Base-by-base conservation (phyloP, 331 rosid genomes). In the Malus hybrid region DNA sequence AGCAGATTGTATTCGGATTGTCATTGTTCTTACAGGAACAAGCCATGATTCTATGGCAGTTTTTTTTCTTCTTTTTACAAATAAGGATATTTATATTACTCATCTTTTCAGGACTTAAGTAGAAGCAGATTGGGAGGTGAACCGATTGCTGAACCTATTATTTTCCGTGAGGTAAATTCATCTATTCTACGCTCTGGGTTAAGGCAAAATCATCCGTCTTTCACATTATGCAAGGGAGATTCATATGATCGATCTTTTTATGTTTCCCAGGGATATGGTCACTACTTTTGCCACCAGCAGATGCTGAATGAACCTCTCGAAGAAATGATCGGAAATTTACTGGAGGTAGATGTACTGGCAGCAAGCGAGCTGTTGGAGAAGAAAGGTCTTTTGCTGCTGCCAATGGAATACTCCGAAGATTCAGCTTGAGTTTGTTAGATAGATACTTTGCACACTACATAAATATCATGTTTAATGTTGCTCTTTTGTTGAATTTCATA, bases 311-410 rank as follows among this genome's bases (percentile, higher is more conserved):
- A 93, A 79, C 96, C 98, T 39, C 88, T 93, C 14, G 98, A 91
- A 77, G 98, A 93, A 91, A 88, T 93, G 90, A 71, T 90, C 72
- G 97, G 93, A 59, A 93, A 91, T 75, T 78, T 91, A 76, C 85
- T 91, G 65, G 98, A 88, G 86, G 88, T 74, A 75, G 73, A 93
- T 71, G 83, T 94, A 48, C 74, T 69, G 52, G 90, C 85, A 32
- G 93, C 94, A 8, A 81, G 75, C 57, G 85, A 85, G 85, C 89
- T 93, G 70, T 81, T 91, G 83, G 90, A 87, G 85, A 85, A 67
- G 10, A 87, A 87, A 84, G 98, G 96, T 75, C 89, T 93, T 74
- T 80, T 78, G 65, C 70, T 91, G 70, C 64, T 86, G 85, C 97
- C 98, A 39, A 71, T 86, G 75, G 81, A 83, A 80, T 78, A 85